Evolutionary conservation across 768 basidiomycete genomes (phyloP).

Genomic region (Lentinula raphanica): DNA sequence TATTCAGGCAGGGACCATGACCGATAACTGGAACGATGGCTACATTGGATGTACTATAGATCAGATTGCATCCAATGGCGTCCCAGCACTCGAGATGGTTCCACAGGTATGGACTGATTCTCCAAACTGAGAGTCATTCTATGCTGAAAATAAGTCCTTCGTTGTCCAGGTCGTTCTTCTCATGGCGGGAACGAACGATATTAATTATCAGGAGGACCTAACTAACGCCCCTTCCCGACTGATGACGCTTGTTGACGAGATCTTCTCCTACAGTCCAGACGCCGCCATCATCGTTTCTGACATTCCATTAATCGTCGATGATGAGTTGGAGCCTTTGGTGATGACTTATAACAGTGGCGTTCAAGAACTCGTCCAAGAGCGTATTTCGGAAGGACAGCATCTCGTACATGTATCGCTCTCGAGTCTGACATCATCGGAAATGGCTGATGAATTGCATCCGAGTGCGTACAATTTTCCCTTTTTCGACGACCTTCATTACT

Average conservation of each 20-base stretch:
- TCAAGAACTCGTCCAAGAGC: slow-evolving; percentile 5
- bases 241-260: slow-evolving; percentile 8
- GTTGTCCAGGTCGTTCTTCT: slow-evolving; percentile 11
- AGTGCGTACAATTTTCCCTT: not conserved
- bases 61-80: slow-evolving; percentile 9
- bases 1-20: slow-evolving; percentile 12
- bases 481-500: not conserved
- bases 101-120: not conserved
- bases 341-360: slow-evolving; percentile 8
- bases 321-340: slow-evolving; percentile 4
- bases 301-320: slow-evolving; percentile 5
- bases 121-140: not conserved
- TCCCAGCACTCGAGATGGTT: not conserved
- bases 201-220: not conserved
- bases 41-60: slow-evolving; percentile 9
- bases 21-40: slow-evolving; percentile 14
- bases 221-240: slow-evolving; percentile 1
- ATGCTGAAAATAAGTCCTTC: not conserved
- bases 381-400: slow-evolving; percentile 11
- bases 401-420: slow-evolving; percentile 8
- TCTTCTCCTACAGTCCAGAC: slow-evolving; percentile 8
- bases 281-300: slow-evolving; percentile 11
- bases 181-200: slow-evolving; percentile 14
- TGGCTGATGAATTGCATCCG: slow-evolving; percentile 11
- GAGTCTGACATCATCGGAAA: slow-evolving; percentile 3